A percentile compares a stretch with the other conserved stretches of the same genome.
These are phyloP conservation scores for Rhipidocladum racemiflorum DNA, from an alignment of 176 grass and related monocot species.

Conservation along the genomic window DNA sequence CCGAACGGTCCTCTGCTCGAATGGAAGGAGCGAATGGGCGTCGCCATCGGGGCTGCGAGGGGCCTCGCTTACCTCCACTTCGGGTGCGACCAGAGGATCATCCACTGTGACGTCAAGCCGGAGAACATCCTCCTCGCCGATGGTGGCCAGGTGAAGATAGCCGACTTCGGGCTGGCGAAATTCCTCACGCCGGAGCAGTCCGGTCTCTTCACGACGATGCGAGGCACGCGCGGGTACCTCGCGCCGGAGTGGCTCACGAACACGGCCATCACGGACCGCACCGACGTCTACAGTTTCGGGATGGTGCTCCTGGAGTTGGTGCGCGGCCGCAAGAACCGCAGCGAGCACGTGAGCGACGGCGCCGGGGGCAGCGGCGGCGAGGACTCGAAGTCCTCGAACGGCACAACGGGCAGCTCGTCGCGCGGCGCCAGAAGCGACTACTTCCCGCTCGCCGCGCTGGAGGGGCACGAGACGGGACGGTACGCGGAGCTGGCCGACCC, in stretches of 20 bases:
- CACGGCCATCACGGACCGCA: conserved; percentile 72
- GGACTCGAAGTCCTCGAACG: conserved; percentile 22
- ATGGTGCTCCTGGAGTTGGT: conserved; percentile 80
- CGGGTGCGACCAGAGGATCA: conserved; percentile 69
- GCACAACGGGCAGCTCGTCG: conserved; percentile 25
- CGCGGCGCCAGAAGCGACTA: conserved; percentile 32
- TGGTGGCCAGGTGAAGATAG: conserved; percentile 73
- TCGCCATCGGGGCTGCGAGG: conserved; percentile 64
- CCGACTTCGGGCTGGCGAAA: conserved; percentile 81
- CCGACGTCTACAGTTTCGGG: conserved; percentile 81
- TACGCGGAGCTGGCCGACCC: conserved; percentile 63
- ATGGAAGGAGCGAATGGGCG: conserved; percentile 65
- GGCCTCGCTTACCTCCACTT: conserved; percentile 86
- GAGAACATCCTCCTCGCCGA: conserved; percentile 87
- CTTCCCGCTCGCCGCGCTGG: conserved; percentile 66
- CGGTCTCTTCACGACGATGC: conserved; percentile 79
- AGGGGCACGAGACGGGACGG: conserved; percentile 50
- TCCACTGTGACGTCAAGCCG: conserved; percentile 90
- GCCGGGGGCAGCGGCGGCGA: neutral
- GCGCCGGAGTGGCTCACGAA: conserved; percentile 85
- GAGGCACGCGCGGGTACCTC: conserved; percentile 78
- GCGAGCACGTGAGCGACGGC: conserved; percentile 38
- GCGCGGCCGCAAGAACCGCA: conserved; percentile 73
- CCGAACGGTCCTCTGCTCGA: conserved; percentile 29
- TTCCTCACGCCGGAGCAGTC: conserved; percentile 82